Evolutionary conservation across 306 rosid genomes (phyloP).

Genomic region (Castanea mollissima): DNA sequence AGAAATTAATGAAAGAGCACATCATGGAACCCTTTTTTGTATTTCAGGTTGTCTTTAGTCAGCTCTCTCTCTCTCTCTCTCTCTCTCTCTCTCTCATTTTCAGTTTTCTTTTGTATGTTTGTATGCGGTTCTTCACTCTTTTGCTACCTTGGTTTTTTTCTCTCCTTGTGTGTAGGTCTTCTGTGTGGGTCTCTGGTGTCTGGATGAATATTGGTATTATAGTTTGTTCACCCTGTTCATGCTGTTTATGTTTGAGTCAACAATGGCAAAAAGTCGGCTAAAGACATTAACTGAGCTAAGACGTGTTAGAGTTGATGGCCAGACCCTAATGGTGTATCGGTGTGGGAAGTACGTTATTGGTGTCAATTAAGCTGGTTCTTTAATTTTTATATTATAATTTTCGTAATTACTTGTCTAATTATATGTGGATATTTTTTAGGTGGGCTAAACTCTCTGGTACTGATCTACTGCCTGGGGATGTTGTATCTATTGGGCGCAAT

Average conservation of each 20-base stretch:
- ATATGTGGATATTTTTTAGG: slow-evolving; percentile 32
- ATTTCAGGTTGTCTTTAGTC: slow-evolving; percentile 66
- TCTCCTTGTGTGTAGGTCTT: slow-evolving; percentile 59
- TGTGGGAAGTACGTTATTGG: slow-evolving; percentile 82
- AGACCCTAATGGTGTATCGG: slow-evolving; percentile 89
- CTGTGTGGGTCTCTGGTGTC: slow-evolving; percentile 99
- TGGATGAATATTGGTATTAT: slow-evolving; percentile 99
- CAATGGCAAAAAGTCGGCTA: slow-evolving; percentile 98
- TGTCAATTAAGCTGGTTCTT: slow-evolving; percentile 3
- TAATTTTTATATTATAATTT: slow-evolving; percentile 17
- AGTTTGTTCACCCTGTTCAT: slow-evolving; percentile 94
- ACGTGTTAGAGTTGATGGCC: slow-evolving; percentile 94
- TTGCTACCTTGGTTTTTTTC: slow-evolving; percentile 6
- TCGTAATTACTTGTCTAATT: slow-evolving; percentile 2
- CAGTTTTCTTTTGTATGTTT: background rate
- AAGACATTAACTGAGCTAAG: slow-evolving; percentile 94
- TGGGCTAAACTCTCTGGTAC: slow-evolving; percentile 92
- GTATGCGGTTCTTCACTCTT: slow-evolving; percentile 16
- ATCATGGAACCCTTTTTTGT: slow-evolving; percentile 98
- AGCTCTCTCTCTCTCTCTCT: background rate
- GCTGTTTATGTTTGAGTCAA: slow-evolving; percentile 97
- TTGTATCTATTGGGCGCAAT: slow-evolving; percentile 91
- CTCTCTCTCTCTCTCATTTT: slow-evolving; percentile 6
- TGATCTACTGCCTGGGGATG: slow-evolving; percentile 96
- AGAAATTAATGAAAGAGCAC: slow-evolving; percentile 92